phyloP scores from a whole-genome alignment of 306 rosid genomes.

The Luffa acutangula region DNA sequence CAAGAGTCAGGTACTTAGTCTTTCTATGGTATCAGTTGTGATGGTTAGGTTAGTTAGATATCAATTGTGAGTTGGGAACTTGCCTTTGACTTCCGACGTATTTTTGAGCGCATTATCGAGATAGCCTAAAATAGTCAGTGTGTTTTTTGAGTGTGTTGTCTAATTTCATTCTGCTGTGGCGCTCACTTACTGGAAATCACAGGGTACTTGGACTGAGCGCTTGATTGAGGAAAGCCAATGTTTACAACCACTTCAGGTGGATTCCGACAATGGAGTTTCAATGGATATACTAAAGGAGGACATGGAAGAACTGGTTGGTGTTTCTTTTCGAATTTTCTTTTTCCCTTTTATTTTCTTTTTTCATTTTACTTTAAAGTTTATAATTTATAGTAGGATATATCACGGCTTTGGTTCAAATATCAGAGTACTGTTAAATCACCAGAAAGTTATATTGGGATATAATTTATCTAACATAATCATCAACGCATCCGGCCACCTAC shows the following conservation, averaged over 20 bases:
- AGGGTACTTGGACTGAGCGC: constrained; percentile 16
- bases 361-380: background rate
- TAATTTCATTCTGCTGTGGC: constrained; percentile 1
- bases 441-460: background rate
- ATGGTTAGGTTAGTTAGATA: background rate
- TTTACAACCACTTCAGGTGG: constrained; percentile 5
- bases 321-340: background rate
- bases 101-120: background rate
- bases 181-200: constrained; percentile 11
- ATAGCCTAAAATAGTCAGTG: background rate
- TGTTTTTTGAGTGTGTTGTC: background rate
- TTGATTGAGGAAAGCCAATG: constrained; percentile 14
- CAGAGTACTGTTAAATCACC: background rate
- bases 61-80: background rate
- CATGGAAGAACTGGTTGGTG: constrained; percentile 45
- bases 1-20: constrained; percentile 13
- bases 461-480: background rate
- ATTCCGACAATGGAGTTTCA: constrained; percentile 11
- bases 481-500: too few relatives aligned
- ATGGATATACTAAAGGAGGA: constrained; percentile 11
- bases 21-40: background rate
- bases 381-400: background rate
- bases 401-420: background rate
- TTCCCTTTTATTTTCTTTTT: background rate
- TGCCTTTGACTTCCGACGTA: background rate